Percentiles rank a stretch among this genome's conserved stretches.
These are phyloP conservation scores for Fusarium sp. DNA, from an alignment of 2,329 filamentous ascomycete species.

Conservation along the genomic window DNA sequence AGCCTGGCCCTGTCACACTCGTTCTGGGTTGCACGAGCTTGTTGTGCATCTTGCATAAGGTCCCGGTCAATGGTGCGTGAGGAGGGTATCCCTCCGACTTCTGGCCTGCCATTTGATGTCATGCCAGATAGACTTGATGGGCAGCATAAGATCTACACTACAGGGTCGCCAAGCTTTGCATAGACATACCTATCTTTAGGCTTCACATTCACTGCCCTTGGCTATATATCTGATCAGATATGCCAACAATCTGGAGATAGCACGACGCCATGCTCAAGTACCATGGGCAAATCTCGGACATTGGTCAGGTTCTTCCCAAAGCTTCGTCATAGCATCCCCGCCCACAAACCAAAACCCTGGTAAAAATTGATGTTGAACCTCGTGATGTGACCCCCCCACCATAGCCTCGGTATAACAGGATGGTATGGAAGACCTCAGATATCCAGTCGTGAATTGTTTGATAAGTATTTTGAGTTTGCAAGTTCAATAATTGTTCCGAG, in stretches of 20 bases:
- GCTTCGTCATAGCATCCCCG: conserved; percentile 4
- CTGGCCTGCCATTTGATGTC: conserved; percentile 26
- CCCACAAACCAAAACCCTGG: conserved; percentile 26
- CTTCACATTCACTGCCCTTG: conserved; percentile 1
- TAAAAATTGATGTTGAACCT: conserved; percentile 19
- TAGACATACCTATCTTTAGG: conserved; percentile 4
- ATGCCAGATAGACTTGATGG: conserved; percentile 40
- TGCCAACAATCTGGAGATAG: conserved; percentile 13
- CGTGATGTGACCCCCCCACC: conserved; percentile 9
- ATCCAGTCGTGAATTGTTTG: background rate
- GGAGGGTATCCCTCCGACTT: conserved; percentile 33
- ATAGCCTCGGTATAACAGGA: conserved; percentile 13
- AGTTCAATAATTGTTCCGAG: conserved; percentile 20
- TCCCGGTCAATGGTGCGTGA: conserved; percentile 45
- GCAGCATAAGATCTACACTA: conserved; percentile 47
- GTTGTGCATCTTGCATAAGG: conserved; percentile 49
- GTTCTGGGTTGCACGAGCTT: conserved; percentile 42
- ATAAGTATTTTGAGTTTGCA: conserved; percentile 16
- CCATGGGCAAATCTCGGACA: conserved; percentile 14
- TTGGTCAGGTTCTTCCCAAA: conserved; percentile 9
- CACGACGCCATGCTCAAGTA: conserved; percentile 13
- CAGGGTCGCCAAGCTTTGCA: conserved; percentile 39
- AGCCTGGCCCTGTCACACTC: conserved; percentile 43
- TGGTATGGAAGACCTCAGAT: background rate
- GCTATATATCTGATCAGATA: conserved; percentile 8